Evolutionary conservation across 495 filamentous ascomycete species (phyloP).

Genomic region (Terfezia claveryi): DNA sequence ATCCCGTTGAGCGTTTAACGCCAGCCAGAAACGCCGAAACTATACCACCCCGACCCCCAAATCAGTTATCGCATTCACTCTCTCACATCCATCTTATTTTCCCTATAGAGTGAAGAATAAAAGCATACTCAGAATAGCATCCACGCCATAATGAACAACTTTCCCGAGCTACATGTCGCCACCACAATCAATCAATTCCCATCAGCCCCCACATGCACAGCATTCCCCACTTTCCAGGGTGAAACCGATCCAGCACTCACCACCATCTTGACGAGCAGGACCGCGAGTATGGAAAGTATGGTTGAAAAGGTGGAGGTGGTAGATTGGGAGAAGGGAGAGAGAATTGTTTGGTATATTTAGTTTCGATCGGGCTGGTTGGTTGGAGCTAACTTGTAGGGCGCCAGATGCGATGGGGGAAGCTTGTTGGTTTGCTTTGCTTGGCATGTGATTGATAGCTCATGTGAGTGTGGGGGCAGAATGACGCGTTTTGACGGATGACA

Average conservation of each 20-base stretch:
- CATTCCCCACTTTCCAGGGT: too few species aligned
- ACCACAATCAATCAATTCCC: not conserved
- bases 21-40: slow-evolving; percentile 88
- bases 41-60: not conserved
- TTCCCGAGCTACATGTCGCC: slow-evolving; percentile 48
- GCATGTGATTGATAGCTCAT: not conserved
- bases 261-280: slow-evolving; percentile 9
- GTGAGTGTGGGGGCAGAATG: not conserved
- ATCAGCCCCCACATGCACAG: not conserved
- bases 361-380: not conserved
- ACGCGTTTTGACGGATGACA: too few species aligned
- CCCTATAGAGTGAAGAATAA: too few species aligned
- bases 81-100: too few species aligned
- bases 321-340: not conserved
- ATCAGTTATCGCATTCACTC: too few species aligned
- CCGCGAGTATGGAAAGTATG: too few species aligned
- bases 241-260: not conserved
- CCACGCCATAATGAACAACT: slow-evolving; percentile 84
- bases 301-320: too few species aligned
- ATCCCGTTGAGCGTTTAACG: slow-evolving; percentile 83
- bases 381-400: not conserved
- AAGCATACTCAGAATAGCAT: slow-evolving; percentile 46
- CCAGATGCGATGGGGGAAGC: not conserved
- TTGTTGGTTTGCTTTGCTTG: not conserved
- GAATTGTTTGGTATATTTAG: not conserved